Percentiles rank a stretch among this genome's conserved stretches.
Conservation (phyloP, 306 rosid species). For the Begonia peltatifolia region DNA sequence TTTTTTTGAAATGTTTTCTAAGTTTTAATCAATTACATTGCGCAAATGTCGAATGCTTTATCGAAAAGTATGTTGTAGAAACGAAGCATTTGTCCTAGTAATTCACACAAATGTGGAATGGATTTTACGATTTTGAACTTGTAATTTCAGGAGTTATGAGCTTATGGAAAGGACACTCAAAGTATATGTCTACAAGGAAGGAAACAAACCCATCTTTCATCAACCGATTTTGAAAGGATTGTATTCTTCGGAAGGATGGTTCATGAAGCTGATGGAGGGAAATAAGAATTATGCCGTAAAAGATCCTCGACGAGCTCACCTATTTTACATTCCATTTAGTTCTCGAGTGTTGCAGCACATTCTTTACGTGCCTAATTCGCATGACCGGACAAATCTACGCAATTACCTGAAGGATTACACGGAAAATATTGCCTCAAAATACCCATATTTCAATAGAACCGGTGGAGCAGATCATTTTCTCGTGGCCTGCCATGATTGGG, state of each 20-base stretch:
- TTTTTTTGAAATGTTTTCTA: too few relatives aligned
- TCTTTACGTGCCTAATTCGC: constrained; percentile 75
- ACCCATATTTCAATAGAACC: constrained; percentile 66
- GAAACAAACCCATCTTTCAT: constrained; percentile 80
- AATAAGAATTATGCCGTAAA: constrained; percentile 50
- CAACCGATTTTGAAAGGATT: constrained; percentile 73
- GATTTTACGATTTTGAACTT: neutral
- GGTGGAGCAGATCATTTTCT: constrained; percentile 94
- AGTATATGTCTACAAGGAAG: constrained; percentile 79
- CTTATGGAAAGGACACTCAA: constrained; percentile 77
- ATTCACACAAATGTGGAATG: neutral
- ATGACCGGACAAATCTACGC: constrained; percentile 82
- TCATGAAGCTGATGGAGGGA: constrained; percentile 89
- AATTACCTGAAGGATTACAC: constrained; percentile 56
- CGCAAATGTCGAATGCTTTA: neutral
- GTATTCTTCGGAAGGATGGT: constrained; percentile 95
- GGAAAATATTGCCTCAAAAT: constrained; percentile 60
- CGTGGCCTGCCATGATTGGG: constrained; percentile 99
- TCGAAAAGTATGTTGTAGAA: neutral
- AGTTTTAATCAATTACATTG: neutral
- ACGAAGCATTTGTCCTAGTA: neutral
- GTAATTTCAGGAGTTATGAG: constrained; percentile 64
- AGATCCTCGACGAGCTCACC: constrained; percentile 79
- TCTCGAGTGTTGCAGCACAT: constrained; percentile 60
- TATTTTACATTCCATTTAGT: constrained; percentile 89